Evolutionary conservation across 257 asterid species (phyloP).

Genomic region (Primulina tabacum): DNA sequence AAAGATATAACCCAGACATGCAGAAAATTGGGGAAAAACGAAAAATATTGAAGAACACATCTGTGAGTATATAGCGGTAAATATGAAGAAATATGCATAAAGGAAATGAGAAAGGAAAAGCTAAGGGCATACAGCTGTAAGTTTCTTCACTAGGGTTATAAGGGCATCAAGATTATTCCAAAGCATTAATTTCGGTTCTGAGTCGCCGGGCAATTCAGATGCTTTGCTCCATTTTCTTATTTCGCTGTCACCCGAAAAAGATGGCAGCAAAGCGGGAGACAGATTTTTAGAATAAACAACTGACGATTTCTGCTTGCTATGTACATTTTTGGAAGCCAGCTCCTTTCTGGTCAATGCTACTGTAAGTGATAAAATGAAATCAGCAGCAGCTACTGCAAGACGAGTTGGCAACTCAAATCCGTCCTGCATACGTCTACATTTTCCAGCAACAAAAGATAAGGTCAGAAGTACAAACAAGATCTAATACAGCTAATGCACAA

Average conservation of each 20-base stretch:
- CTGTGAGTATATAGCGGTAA: conserved; percentile 1
- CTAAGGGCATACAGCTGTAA: conserved; percentile 57
- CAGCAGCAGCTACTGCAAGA: conserved; percentile 88
- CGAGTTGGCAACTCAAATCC: conserved; percentile 94
- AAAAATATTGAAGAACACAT: not conserved
- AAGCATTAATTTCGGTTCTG: conserved; percentile 65
- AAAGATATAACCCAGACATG: not conserved
- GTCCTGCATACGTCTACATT: conserved; percentile 65
- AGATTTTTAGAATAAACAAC: conserved; percentile 32
- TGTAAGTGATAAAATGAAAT: conserved; percentile 65
- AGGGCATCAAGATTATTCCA: conserved; percentile 69
- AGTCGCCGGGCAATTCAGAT: conserved; percentile 35
- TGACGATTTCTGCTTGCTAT: conserved; percentile 43
- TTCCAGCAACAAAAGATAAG: conserved; percentile 30
- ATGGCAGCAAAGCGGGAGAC: conserved; percentile 32
- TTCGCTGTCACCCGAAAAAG: conserved; percentile 34
- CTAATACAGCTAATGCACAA: not conserved
- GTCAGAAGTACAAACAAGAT: conserved; percentile 17
- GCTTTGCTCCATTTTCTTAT: conserved; percentile 35
- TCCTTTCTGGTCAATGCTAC: conserved; percentile 63
- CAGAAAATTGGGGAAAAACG: conserved; percentile 1
- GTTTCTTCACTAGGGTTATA: conserved; percentile 63
- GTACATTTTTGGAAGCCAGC: conserved; percentile 32
- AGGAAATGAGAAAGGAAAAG: conserved; percentile 19
- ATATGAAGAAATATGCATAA: conserved; percentile 15